Evolutionary conservation across 257 asterid species (phyloP).

Genomic region (Nicotiana otophora): DNA sequence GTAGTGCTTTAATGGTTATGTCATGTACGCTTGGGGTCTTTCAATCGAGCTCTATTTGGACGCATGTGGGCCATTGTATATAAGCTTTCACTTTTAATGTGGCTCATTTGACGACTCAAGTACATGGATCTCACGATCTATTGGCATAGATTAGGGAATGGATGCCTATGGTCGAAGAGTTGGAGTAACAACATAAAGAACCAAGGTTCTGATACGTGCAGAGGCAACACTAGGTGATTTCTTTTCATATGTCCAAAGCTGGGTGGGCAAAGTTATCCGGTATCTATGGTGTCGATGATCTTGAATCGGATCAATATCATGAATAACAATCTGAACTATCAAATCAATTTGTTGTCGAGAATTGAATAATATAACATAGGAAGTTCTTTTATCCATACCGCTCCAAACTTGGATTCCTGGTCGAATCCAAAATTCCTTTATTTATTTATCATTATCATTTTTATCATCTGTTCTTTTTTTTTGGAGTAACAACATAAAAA

Average conservation of each 20-base stretch:
- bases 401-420: too few relatives aligned
- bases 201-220: background rate
- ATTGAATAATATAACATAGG: constrained; percentile 4
- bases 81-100: background rate
- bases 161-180: background rate
- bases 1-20: background rate
- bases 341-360: background rate
- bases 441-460: too few relatives aligned
- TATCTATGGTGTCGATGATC: background rate
- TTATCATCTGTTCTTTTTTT: too few relatives aligned
- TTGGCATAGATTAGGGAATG: background rate
- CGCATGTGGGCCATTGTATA: background rate
- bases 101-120: background rate
- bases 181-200: background rate
- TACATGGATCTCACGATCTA: background rate
- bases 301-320: background rate
- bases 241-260: background rate
- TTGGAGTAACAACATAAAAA: background rate
- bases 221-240: background rate
- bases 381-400: background rate
- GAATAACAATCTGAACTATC: background rate
- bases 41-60: background rate
- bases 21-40: background rate
- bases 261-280: background rate
- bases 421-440: too few relatives aligned